These are phyloP conservation scores for Lentinula lateritia DNA, from an alignment of 768 basidiomycete species.

Conservation along the genomic window DNA sequence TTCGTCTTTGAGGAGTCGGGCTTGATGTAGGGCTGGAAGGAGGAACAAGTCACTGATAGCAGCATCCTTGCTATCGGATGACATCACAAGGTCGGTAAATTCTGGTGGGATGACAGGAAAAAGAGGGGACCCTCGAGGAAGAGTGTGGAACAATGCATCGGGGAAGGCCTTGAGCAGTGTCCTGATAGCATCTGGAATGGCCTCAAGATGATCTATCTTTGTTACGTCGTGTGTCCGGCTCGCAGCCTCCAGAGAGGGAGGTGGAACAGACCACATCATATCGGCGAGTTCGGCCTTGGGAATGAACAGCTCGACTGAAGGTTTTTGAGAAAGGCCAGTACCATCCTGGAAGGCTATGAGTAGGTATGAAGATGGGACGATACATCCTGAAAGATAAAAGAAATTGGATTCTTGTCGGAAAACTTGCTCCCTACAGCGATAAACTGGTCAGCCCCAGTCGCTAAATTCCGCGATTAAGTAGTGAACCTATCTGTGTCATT, in stretches of 20 bases:
- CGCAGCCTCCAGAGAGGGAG: constrained; percentile 56
- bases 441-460: constrained; percentile 46
- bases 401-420: constrained; percentile 82
- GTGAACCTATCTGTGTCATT: constrained; percentile 67
- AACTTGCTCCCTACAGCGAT: constrained; percentile 48
- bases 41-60: constrained; percentile 58
- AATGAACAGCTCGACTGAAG: constrained; percentile 66
- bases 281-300: constrained; percentile 68
- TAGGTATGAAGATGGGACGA: constrained; percentile 64
- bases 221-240: constrained; percentile 49
- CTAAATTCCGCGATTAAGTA: constrained; percentile 43
- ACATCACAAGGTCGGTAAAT: constrained; percentile 31
- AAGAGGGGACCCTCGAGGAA: constrained; percentile 45
- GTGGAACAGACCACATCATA: constrained; percentile 87
- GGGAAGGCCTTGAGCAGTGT: constrained; percentile 43
- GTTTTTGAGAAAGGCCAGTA: constrained; percentile 32
- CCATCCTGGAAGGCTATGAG: constrained; percentile 53
- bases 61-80: constrained; percentile 24
- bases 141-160: constrained; percentile 58
- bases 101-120: constrained; percentile 47
- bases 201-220: constrained; percentile 42
- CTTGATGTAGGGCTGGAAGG: constrained; percentile 70
- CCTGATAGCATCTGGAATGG: constrained; percentile 40
- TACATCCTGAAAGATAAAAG: constrained; percentile 79
- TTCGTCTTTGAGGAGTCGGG: constrained; percentile 73